Evolutionary conservation across 139 green algal genomes (phyloP).

Genomic region (Raphidocelis subcapitata): DNA sequence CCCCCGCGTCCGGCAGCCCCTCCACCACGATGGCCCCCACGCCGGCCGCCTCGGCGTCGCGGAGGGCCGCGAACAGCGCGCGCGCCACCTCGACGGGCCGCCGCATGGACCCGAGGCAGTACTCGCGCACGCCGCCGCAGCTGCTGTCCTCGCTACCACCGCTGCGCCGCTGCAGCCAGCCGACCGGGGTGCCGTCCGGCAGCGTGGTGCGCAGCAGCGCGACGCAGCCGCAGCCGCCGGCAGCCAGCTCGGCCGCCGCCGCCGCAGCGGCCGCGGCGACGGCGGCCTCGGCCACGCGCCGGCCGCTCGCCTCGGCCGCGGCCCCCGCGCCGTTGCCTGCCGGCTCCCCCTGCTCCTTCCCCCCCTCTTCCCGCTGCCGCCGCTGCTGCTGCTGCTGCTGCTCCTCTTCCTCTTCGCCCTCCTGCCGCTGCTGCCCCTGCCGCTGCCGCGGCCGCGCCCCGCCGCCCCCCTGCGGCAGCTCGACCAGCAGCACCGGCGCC

Average conservation of each 20-base stretch:
- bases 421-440: constrained; percentile 14
- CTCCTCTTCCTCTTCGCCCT: constrained; percentile 2
- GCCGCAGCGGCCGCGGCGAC: neutral
- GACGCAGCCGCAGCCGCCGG: neutral
- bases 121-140: neutral
- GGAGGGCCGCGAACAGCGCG: constrained; percentile 48
- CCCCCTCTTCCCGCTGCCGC: neutral
- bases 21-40: constrained; percentile 44
- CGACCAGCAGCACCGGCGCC: constrained; percentile 37
- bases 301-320: neutral
- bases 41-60: constrained; percentile 31
- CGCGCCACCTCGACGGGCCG: constrained; percentile 27
- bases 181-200: neutral
- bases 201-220: constrained; percentile 30
- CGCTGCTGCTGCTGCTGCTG: constrained; percentile 12
- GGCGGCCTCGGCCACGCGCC: neutral
- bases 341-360: neutral
- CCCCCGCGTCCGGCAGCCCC: constrained; percentile 31
- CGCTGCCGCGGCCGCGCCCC: neutral
- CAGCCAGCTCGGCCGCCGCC: neutral
- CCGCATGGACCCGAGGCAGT: constrained; percentile 4
- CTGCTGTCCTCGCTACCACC: neutral
- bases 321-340: neutral
- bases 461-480: neutral
- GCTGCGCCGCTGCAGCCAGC: neutral